Evolutionary conservation across 2,329 filamentous ascomycete genomes (phyloP).

Genomic region (Cercospora beticola): DNA sequence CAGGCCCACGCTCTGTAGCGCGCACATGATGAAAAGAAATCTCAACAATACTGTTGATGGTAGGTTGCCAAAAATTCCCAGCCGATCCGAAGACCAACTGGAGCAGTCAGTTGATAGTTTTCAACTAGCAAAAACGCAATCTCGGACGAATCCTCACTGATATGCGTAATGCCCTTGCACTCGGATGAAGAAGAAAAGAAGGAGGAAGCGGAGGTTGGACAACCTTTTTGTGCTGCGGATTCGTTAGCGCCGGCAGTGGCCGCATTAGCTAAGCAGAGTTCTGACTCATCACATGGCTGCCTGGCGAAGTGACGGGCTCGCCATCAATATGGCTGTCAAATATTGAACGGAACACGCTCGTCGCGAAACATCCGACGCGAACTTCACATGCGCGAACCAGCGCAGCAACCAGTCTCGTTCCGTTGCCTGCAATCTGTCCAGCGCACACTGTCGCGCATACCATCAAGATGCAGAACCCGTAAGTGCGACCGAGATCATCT

Average conservation of each 20-base stretch:
- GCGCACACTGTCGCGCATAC: conserved; percentile 14
- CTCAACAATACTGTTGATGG: no score
- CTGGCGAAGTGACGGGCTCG: background rate
- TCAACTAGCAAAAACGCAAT: conserved; percentile 87
- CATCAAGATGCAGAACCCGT: conserved; percentile 27
- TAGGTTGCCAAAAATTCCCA: conserved; percentile 72
- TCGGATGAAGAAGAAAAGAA: conserved; percentile 5
- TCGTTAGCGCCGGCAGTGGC: background rate
- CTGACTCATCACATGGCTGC: background rate
- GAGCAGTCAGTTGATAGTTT: conserved; percentile 79
- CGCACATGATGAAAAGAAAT: no score
- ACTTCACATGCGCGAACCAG: background rate
- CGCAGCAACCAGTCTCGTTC: conserved; percentile 2
- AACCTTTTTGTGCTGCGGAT: background rate
- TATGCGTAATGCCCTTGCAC: conserved; percentile 72
- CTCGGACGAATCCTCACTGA: conserved; percentile 87
- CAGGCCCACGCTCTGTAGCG: no score
- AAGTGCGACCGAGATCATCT: background rate
- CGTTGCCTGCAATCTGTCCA: background rate
- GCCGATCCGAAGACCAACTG: conserved; percentile 66
- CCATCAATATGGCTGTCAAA: background rate
- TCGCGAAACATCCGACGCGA: conserved; percentile 7
- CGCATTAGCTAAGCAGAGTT: background rate
- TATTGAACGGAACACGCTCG: background rate
- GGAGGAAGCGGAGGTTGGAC: background rate